phyloP scores from a whole-genome alignment of 2,329 filamentous ascomycete species.

The Cryphonectria japonica region DNA sequence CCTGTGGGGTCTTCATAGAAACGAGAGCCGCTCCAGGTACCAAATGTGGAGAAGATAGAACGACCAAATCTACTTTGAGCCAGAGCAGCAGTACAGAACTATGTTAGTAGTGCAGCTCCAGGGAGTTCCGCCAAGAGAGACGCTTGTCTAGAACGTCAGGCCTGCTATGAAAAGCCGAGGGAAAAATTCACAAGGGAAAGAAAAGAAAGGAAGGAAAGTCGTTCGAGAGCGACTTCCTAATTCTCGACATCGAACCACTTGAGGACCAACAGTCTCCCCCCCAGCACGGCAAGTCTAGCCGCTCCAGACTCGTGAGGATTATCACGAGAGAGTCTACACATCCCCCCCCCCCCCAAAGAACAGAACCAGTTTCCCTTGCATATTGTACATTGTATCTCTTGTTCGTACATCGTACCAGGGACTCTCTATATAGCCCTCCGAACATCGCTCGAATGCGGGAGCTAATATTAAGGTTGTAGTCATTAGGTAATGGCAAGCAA shows the following conservation, averaged over 20 bases:
- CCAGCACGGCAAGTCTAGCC: neutral
- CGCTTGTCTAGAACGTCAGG: neutral
- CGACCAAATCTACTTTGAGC: neutral
- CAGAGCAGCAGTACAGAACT: neutral
- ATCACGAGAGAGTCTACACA: neutral
- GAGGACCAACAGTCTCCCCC: neutral
- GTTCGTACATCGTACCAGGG: neutral
- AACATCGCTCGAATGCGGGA: slow-evolving; percentile 9
- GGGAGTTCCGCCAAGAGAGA: neutral
- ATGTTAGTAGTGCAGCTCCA: neutral
- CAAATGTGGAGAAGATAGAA: slow-evolving; percentile 1
- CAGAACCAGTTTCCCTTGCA: neutral
- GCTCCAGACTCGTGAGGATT: neutral
- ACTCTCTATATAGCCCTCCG: neutral
- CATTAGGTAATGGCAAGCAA: slow-evolving; percentile 18
- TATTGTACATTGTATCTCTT: neutral
- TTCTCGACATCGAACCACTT: neutral
- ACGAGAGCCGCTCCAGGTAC: slow-evolving; percentile 1
- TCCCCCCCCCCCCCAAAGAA: neutral
- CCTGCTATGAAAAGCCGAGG: neutral
- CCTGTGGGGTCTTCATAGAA: too few species aligned
- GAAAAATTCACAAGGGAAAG: neutral
- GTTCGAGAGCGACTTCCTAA: neutral
- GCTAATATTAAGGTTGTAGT: slow-evolving; percentile 7
- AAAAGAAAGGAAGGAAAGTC: neutral